Evolutionary conservation across 1,284 basidiomycete genomes (phyloP).

Genomic region (Marasmius oreades): DNA sequence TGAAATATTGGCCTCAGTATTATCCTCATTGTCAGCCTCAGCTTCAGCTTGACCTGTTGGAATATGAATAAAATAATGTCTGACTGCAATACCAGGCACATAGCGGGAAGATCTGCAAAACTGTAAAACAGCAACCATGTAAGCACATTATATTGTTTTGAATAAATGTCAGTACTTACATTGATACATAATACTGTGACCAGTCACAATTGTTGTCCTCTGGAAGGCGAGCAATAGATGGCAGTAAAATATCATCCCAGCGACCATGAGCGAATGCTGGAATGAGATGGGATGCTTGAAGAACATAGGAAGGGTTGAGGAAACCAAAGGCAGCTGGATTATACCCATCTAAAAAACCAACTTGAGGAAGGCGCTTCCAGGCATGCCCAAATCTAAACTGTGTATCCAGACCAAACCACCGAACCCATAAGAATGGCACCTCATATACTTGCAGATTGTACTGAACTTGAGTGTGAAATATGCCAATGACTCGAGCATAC

Average conservation of each 20-base stretch:
- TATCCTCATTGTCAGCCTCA: no score
- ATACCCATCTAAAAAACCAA: constrained; percentile 21
- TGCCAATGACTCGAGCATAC: constrained; percentile 10
- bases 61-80: not conserved
- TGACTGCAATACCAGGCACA: not conserved
- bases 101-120: constrained; percentile 22
- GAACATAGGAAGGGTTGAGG: constrained; percentile 23
- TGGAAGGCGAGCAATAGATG: constrained; percentile 7
- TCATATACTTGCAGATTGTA: constrained; percentile 3
- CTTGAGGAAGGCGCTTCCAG: constrained; percentile 11
- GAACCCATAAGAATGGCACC: constrained; percentile 6
- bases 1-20: not conserved
- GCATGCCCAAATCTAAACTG: not conserved
- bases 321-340: constrained; percentile 26
- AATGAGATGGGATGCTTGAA: constrained; percentile 25
- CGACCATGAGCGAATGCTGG: constrained; percentile 21
- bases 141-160: not conserved
- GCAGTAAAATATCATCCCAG: constrained; percentile 15
- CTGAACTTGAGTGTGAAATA: constrained; percentile 21
- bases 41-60: no score
- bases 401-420: constrained; percentile 3
- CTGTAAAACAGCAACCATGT: constrained; percentile 9
- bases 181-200: constrained; percentile 21
- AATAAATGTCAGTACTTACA: constrained; percentile 15
- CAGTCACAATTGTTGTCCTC: constrained; percentile 19